Evolutionary conservation across 2,329 filamentous ascomycete species (phyloP), one percentile per base, ranked within the genome.

Genomic region (Colletotrichum tabaci): DNA sequence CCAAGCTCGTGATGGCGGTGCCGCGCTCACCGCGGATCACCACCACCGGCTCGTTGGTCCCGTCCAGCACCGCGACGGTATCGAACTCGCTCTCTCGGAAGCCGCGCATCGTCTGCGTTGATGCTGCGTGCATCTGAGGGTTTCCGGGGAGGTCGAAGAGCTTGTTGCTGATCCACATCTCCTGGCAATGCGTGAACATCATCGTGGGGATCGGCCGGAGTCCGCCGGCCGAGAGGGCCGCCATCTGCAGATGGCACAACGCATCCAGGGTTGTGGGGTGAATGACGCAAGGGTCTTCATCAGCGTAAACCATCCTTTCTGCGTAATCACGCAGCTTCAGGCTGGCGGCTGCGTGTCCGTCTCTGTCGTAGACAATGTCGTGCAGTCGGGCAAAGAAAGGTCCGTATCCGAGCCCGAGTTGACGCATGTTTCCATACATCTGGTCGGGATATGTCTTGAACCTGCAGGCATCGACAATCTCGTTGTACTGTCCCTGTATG

Each of bases 351-450:
- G 66, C 42, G 52, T 57, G 57, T 5, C 50, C 66, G 10, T 30
- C 38, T 49, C 47, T 40, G 46, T 53, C 44, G 53, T 69, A 69
- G 0, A 6, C 15, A 30, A 72, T 72, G 16, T 73, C 56, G 15
- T 38, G 30, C 6, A 74, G 56, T 21, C 52, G 61, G 6, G 50
- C 53, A 42, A 74, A 74, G 18, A 55, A 71, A 5, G 62, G 44
- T 2, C 73, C 71, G 6, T 70, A 74, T n/a, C 66, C 47, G 21
- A 73, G 56, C 0, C 71, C 71, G 23, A 42, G 46, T 46, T 52
- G 57, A 12, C 16, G 23, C 30, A 50, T 42, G 38, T 69, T 69
- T 12, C 55, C 44, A 12, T 69, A 69, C 10, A 69, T 9, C 26
- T 69, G 61, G 2, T n/a, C 35, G 18, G 42, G 61, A 21, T 69